Percentiles rank a stretch among this genome's conserved stretches.
Conservation (phyloP, 805 yeast genomes). For the Saturnispora galanensis region DNA sequence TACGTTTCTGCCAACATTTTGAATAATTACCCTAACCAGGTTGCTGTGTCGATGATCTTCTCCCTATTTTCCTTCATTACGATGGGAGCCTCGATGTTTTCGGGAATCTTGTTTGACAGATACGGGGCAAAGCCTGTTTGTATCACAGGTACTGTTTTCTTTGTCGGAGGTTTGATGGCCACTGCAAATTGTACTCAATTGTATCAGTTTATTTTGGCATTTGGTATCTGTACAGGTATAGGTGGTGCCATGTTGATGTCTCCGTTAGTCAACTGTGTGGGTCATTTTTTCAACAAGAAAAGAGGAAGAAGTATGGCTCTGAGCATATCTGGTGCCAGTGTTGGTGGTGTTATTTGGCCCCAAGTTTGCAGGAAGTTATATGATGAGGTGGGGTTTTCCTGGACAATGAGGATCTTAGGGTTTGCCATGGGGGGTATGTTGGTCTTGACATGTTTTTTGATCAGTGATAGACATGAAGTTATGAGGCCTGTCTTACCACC, state of each 20-base stretch:
- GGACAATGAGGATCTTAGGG: slow-evolving; percentile 51
- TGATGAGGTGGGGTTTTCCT: slow-evolving; percentile 40
- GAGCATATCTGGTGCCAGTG: slow-evolving; percentile 50
- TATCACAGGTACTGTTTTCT: slow-evolving; percentile 28
- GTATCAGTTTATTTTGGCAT: slow-evolving; percentile 44
- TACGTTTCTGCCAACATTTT: slow-evolving; percentile 48
- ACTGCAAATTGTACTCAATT: slow-evolving; percentile 35
- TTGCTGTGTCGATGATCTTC: slow-evolving; percentile 63
- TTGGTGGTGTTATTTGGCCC: slow-evolving; percentile 50
- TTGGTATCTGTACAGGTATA: slow-evolving; percentile 35
- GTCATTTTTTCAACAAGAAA: slow-evolving; percentile 51
- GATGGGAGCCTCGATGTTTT: slow-evolving; percentile 32
- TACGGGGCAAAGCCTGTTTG: slow-evolving; percentile 34
- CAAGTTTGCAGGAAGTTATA: slow-evolving; percentile 42
- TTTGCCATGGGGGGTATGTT: slow-evolving; percentile 36
- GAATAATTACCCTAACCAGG: slow-evolving; percentile 28
- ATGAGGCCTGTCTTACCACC: slow-evolving; percentile 3
- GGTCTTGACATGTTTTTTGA: slow-evolving; percentile 24
- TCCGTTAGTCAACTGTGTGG: slow-evolving; percentile 38
- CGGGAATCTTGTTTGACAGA: slow-evolving; percentile 38
- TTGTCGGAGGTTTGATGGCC: slow-evolving; percentile 33
- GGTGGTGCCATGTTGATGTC: slow-evolving; percentile 39
- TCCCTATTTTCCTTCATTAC: slow-evolving; percentile 39
- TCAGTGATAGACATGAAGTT: slow-evolving; percentile 23
- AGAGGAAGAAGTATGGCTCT: slow-evolving; percentile 43